These are phyloP conservation scores for Nannochloris sp. DNA, from an alignment of 139 green algal species.

Conservation along the genomic window DNA sequence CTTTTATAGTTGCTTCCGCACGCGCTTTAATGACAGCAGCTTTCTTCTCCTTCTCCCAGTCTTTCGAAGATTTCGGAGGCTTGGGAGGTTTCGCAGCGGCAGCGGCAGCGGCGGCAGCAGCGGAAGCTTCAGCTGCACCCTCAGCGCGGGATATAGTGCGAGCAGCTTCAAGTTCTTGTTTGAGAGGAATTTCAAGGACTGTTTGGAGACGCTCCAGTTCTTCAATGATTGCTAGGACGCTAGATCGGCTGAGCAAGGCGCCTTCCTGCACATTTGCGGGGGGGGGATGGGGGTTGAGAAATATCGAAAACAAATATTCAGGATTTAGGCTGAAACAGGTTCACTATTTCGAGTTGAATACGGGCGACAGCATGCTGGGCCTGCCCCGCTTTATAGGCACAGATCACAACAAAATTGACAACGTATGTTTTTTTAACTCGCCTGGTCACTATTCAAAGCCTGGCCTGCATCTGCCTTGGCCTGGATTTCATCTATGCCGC, in stretches of 20 bases:
- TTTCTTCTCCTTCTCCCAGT: conserved; percentile 16
- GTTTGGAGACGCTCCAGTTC: conserved; percentile 40
- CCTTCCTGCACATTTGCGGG: conserved; percentile 23
- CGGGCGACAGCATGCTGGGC: not conserved
- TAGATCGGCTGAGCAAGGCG: conserved; percentile 17
- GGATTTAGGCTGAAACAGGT: not conserved
- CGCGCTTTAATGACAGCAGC: not conserved
- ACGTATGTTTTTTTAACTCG: not conserved
- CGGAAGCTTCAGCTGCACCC: not conserved
- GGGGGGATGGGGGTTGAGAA: not conserved
- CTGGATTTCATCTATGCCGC: conserved; percentile 26
- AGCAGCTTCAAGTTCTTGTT: not conserved
- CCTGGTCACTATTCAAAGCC: conserved; percentile 36
- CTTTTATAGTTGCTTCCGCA: conserved; percentile 5
- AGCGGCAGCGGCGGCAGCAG: not conserved
- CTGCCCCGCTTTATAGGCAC: not conserved
- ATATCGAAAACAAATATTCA: not conserved
- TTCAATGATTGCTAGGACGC: conserved; percentile 30
- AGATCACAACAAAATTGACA: not conserved
- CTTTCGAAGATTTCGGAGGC: conserved; percentile 7
- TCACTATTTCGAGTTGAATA: not conserved
- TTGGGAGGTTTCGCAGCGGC: not conserved
- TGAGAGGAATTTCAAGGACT: conserved; percentile 7
- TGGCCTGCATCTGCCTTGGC: conserved; percentile 20
- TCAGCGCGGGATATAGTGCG: no score